Evolutionary conservation across 495 filamentous ascomycete genomes (phyloP).

Genomic region (Neurospora sp.): DNA sequence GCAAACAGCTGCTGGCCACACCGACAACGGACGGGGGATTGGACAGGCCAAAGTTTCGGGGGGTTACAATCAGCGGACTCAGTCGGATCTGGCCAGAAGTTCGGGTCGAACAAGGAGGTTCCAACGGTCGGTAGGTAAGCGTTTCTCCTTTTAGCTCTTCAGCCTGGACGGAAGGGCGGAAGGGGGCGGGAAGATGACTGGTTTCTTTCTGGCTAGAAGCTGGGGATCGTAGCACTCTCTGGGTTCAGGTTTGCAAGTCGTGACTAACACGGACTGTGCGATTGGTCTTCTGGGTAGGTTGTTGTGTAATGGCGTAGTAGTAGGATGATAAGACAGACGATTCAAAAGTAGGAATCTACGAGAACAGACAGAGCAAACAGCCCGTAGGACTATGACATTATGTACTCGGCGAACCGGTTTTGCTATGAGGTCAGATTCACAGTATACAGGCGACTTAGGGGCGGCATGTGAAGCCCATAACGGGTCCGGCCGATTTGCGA

Average conservation of each 20-base stretch:
- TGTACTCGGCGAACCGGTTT: neutral
- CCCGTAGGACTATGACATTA: neutral
- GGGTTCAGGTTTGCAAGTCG: neutral
- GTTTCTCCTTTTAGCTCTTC: neutral
- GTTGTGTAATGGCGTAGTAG: neutral
- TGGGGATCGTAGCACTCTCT: neutral
- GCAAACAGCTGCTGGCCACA: neutral
- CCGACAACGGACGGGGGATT: neutral
- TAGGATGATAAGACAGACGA: neutral
- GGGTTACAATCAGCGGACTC: neutral
- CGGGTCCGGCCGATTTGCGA: neutral
- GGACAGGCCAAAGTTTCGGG: neutral
- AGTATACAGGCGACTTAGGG: neutral
- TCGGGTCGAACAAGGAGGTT: neutral
- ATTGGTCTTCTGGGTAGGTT: neutral
- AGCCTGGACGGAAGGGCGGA: neutral
- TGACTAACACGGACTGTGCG: neutral
- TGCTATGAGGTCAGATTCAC: neutral
- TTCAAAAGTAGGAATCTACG: neutral
- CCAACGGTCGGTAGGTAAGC: neutral
- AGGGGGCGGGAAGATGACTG: neutral
- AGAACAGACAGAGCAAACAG: neutral
- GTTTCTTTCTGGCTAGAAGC: neutral
- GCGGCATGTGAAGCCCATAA: neutral
- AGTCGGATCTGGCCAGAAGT: neutral